Base-by-base conservation (phyloP, 2,329 filamentous ascomycete genomes). In the Cadophora luteo-olivacea region DNA sequence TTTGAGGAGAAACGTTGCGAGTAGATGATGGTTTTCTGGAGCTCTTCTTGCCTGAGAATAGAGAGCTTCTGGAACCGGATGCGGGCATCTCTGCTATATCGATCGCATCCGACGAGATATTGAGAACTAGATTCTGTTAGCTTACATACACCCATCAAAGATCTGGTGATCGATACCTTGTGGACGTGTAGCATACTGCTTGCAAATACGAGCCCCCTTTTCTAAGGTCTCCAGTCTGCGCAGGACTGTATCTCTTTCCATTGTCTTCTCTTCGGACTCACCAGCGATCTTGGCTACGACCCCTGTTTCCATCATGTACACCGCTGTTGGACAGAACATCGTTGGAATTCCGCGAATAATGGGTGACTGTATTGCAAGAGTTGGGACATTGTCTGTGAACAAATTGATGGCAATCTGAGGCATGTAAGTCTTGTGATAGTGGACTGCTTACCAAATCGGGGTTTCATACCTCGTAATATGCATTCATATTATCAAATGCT, bases 351-450 rank as follows among this genome's bases (percentile, higher is more conserved):
- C 66, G 48, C 69, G 65, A 11, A 73, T 67, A 36, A 74, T 72
- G 48, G 68, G 65, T 52, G 64, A 64, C 66, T 72, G 71, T 19
- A 74, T 55, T 14, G 67, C 70, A 64, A 72, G 69, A 49, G 64
- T 69, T 33, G 72, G 69, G 3, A 74, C 71, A 57, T 74, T 74
- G 51, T 74, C 72, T 33, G 66, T 70, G 38, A 74, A 74, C 22
- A 71, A 55, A 41, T 72, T 73, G 24, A 73, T 68, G 8, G 72
- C 71, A 52, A 74, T 66, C 71, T 74, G 33, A 29, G 58, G 4
- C 5, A 48, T 22, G 32, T 69, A 49, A 66, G 62, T 45, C 36
- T 63, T 54, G 36, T 63, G 7, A 29, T 45, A 62, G 55, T 66
- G 16, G 29, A n/a, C 25, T n/a, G 1, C 12, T 41, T 32, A 6